These are phyloP conservation scores for Kalanchoe fedtschenkoi DNA, from an alignment of 164 flowering plant species.

Conservation along the genomic window DNA sequence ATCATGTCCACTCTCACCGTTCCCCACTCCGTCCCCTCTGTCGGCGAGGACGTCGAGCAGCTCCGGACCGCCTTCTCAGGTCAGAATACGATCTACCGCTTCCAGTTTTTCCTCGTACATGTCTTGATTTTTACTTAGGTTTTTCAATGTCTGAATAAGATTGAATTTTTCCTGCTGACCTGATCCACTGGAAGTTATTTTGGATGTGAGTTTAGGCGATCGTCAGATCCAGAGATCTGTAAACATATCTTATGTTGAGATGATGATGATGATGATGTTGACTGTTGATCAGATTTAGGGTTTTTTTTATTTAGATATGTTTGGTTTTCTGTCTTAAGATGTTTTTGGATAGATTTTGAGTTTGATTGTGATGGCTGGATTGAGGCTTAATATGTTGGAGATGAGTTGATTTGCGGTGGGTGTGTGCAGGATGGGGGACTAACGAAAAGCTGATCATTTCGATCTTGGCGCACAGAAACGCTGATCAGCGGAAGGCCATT, in stretches of 20 bases:
- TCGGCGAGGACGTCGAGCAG: constrained; percentile 45
- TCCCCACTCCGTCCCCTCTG: constrained; percentile 36
- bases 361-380: neutral
- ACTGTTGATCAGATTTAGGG: too few species aligned
- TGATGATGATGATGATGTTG: too few species aligned
- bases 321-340: neutral
- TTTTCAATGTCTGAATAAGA: too few species aligned
- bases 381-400: too few species aligned
- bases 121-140: neutral
- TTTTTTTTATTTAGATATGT: too few species aligned
- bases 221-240: neutral
- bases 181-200: too few species aligned
- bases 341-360: neutral
- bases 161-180: too few species aligned
- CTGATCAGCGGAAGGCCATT: constrained; percentile 47
- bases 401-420: neutral
- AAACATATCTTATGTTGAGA: too few species aligned
- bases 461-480: constrained; percentile 65
- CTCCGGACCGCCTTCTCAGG: constrained; percentile 54
- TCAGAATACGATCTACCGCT: neutral
- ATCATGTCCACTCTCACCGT: constrained; percentile 41
- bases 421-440: constrained; percentile 69
- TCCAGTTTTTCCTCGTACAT: neutral
- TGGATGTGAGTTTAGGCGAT: too few species aligned
- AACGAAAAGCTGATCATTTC: constrained; percentile 55